A percentile compares a stretch with the other conserved stretches of the same genome.
phyloP scores from a whole-genome alignment of 345 rosid genomes.

The Pugionium dolabratum region DNA sequence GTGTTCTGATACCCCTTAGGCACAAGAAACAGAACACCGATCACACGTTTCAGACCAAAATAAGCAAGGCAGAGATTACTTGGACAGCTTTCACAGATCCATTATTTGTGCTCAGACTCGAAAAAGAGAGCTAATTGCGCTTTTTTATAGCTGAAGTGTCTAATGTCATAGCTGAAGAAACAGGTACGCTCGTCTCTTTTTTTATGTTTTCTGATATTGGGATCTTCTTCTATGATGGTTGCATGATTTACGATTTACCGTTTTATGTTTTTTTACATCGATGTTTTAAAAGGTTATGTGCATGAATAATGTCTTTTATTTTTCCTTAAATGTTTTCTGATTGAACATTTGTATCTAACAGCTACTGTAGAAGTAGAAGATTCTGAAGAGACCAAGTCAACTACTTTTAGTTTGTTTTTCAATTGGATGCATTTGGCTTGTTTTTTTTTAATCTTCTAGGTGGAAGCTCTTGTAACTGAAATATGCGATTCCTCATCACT shows the following conservation, averaged over 20 bases:
- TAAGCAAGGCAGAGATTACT: no score
- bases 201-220: background rate
- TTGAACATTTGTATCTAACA: slow-evolving; percentile 3
- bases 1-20: no score
- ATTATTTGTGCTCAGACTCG: no score
- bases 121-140: no score
- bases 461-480: slow-evolving; percentile 72
- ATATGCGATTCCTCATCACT: slow-evolving; percentile 53
- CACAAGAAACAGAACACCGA: no score
- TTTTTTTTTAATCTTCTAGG: slow-evolving; percentile 43
- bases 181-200: slow-evolving; percentile 15
- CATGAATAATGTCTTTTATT: background rate
- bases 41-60: no score
- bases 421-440: slow-evolving; percentile 2
- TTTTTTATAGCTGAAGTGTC: background rate
- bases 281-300: slow-evolving; percentile 1
- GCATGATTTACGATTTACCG: background rate
- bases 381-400: slow-evolving; percentile 44
- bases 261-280: background rate
- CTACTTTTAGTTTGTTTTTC: background rate
- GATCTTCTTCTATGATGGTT: slow-evolving; percentile 1
- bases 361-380: slow-evolving; percentile 36
- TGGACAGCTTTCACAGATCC: no score
- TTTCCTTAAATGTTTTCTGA: slow-evolving; percentile 2
- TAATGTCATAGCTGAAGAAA: slow-evolving; percentile 28